Percentiles rank a stretch among this genome's conserved stretches.
Conservation (phyloP, 805 yeast genomes). For the Schwanniomyces occidentalis region DNA sequence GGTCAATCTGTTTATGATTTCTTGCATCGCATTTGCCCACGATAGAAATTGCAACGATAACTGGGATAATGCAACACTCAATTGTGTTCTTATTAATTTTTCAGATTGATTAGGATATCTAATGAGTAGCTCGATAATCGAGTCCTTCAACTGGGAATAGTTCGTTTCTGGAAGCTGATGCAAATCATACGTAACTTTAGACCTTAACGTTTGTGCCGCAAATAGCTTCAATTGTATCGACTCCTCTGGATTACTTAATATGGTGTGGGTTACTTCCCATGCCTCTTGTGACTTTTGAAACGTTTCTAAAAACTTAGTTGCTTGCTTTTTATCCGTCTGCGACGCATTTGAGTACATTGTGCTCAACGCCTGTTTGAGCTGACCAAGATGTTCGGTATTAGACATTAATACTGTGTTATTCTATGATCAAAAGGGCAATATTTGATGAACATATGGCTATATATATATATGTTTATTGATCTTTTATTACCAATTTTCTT, state of each 20-base stretch:
- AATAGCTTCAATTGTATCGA: constrained; percentile 69
- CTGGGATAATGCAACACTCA: constrained; percentile 79
- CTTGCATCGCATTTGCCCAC: constrained; percentile 74
- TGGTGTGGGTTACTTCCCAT: constrained; percentile 68
- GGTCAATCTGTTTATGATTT: constrained; percentile 55
- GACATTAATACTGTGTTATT: too few relatives aligned
- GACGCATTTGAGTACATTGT: constrained; percentile 47
- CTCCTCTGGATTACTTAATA: constrained; percentile 39
- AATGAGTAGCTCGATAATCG: constrained; percentile 59
- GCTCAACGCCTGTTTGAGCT: constrained; percentile 46
- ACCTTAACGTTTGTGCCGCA: constrained; percentile 87
- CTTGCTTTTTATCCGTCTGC: constrained; percentile 49
- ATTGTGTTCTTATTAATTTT: constrained; percentile 74
- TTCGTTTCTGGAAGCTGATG: constrained; percentile 67
- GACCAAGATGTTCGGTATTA: constrained; percentile 15
- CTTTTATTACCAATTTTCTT: too few relatives aligned
- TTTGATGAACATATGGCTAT: too few relatives aligned
- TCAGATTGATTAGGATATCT: constrained; percentile 38
- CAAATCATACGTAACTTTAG: constrained; percentile 82
- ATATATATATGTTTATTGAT: too few relatives aligned
- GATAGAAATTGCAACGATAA: constrained; percentile 72
- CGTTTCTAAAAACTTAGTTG: constrained; percentile 61
- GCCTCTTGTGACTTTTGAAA: constrained; percentile 85
- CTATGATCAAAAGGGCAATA: too few relatives aligned
- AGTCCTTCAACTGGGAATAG: constrained; percentile 62